A percentile compares a stretch with the other conserved stretches of the same genome.
Conservation (phyloP, 1,139 yeast genomes). For the Suhomyces anneliseae region DNA sequence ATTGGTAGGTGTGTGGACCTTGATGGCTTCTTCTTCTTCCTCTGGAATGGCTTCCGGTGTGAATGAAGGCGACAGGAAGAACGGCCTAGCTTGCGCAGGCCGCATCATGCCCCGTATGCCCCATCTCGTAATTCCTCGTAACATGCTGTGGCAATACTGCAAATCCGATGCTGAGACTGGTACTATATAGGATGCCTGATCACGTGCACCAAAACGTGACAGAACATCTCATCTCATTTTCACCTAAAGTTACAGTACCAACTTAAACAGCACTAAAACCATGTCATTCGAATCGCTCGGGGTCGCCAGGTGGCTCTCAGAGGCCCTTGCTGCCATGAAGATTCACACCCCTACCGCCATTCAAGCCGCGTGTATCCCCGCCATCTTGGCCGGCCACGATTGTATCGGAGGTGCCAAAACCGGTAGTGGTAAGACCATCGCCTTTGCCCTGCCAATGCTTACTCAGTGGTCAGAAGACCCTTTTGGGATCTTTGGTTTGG, state of each 20-base stretch:
- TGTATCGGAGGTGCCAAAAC: conserved; percentile 99
- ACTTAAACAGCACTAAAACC: background rate
- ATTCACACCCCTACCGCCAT: conserved; percentile 82
- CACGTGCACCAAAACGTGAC: conserved; percentile 3
- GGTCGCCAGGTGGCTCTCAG: conserved; percentile 81
- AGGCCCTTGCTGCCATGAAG: conserved; percentile 77
- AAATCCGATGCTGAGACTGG: too few relatives aligned
- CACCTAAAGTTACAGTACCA: background rate
- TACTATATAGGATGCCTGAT: background rate
- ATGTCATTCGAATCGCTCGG: conserved; percentile 67
- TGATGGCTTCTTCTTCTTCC: conserved; percentile 2
- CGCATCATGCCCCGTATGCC: background rate
- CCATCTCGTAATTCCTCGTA: background rate
- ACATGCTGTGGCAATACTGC: background rate
- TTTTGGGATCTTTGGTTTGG: conserved; percentile 82
- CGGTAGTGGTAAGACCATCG: conserved; percentile 97
- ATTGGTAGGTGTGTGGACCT: background rate
- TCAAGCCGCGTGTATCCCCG: conserved; percentile 87
- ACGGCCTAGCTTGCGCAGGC: background rate
- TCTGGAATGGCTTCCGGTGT: background rate
- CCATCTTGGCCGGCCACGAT: conserved; percentile 77
- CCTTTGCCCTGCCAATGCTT: conserved; percentile 95
- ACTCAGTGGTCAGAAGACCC: conserved; percentile 96
- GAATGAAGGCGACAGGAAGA: background rate
- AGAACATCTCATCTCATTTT: conserved; percentile 4